phyloP scores from a whole-genome alignment of 495 filamentous ascomycete genomes.

The Aspergillus saccharolyticus region DNA sequence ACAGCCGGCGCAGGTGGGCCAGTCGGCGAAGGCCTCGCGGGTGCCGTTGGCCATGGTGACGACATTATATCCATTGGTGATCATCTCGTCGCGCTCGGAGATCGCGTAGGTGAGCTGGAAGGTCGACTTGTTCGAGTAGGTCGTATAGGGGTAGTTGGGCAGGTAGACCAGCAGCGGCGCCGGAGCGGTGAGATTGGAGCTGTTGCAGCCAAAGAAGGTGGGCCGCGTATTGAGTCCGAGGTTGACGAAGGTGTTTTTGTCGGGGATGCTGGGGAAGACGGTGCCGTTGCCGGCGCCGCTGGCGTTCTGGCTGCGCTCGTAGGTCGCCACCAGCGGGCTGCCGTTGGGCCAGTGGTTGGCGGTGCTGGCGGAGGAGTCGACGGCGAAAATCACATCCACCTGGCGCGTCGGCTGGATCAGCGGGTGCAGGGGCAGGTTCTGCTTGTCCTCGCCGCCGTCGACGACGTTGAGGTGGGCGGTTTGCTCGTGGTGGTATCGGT shows the following conservation, averaged over 20 bases:
- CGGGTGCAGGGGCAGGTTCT: slow-evolving; percentile 81
- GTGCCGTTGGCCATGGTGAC: slow-evolving; percentile 77
- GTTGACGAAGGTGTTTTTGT: slow-evolving; percentile 78
- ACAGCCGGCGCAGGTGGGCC: slow-evolving; percentile 77
- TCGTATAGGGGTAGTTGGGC: slow-evolving; percentile 74
- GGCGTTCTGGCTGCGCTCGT: slow-evolving; percentile 58
- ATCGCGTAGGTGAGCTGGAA: slow-evolving; percentile 56
- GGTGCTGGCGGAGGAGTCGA: slow-evolving; percentile 80
- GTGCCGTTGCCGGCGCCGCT: slow-evolving; percentile 68
- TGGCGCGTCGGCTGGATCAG: slow-evolving; percentile 69
- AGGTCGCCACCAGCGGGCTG: slow-evolving; percentile 73
- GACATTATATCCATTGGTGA: slow-evolving; percentile 74
- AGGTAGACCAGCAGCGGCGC: slow-evolving; percentile 80
- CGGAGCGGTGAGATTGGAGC: slow-evolving; percentile 47
- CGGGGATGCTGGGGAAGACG: slow-evolving; percentile 72
- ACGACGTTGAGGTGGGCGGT: slow-evolving; percentile 61
- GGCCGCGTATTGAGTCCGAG: slow-evolving; percentile 75
- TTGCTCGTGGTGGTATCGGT: slow-evolving; percentile 53
- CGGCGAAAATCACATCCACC: slow-evolving; percentile 85
- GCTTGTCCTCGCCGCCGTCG: slow-evolving; percentile 74
- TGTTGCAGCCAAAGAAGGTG: slow-evolving; percentile 87
- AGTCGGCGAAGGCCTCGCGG: slow-evolving; percentile 49
- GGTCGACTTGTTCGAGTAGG: slow-evolving; percentile 66
- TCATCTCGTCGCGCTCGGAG: slow-evolving; percentile 64
- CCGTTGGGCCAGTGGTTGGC: slow-evolving; percentile 66